Percentiles rank a stretch among this genome's conserved stretches.
Conservation (phyloP, 2,329 filamentous ascomycete species). For the Pyrenophora graminea region DNA sequence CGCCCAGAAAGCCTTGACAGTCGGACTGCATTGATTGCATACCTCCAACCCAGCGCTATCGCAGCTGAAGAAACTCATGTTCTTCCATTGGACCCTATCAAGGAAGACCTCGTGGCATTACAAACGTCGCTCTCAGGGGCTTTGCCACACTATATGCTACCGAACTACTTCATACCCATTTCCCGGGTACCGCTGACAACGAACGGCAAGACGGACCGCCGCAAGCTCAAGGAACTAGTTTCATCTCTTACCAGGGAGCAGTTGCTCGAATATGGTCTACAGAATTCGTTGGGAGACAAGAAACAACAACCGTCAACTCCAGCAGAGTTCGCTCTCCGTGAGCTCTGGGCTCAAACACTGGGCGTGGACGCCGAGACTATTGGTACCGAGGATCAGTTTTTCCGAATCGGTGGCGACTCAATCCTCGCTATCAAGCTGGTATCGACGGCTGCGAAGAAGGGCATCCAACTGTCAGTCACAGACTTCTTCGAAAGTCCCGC, state of each 20-base stretch:
- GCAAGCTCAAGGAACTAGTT: slow-evolving; percentile 1
- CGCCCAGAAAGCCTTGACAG: background rate
- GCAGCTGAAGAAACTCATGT: background rate
- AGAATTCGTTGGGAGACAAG: background rate
- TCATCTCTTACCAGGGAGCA: background rate
- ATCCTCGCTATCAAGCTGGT: background rate
- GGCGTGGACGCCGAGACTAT: background rate
- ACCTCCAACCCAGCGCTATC: background rate
- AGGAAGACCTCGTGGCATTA: background rate
- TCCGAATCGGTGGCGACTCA: background rate
- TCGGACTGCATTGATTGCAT: background rate
- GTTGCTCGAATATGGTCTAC: background rate
- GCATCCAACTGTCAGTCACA: background rate
- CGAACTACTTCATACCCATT: background rate
- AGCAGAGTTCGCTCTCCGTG: background rate
- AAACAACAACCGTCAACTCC: background rate
- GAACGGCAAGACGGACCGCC: background rate
- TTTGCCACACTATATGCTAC: background rate
- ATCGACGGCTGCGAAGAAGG: background rate
- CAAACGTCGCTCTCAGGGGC: background rate
- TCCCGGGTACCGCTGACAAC: background rate
- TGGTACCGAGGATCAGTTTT: background rate
- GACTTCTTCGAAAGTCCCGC: background rate
- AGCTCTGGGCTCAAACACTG: background rate
- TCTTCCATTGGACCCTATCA: background rate